These are phyloP conservation scores for Pythium insidiosum DNA, from an alignment of 352 stramenopile genomes.

Conservation along the genomic window DNA sequence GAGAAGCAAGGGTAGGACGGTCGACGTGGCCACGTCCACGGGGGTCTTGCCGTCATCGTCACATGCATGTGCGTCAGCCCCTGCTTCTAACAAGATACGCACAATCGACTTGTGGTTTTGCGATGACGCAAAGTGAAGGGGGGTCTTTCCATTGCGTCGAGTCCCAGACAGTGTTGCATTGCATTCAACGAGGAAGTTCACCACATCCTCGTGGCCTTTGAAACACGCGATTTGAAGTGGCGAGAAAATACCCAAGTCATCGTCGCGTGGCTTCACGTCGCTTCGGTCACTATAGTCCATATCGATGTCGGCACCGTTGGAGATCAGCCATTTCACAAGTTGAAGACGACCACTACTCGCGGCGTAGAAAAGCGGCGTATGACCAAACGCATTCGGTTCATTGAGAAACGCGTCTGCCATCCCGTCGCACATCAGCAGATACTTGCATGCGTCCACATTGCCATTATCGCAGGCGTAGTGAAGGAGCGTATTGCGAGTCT, in stretches of 20 bases:
- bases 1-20: constrained; percentile 38
- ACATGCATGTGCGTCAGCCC: constrained; percentile 52
- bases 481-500: constrained; percentile 66
- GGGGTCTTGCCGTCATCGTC: constrained; percentile 53
- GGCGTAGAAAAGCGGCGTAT: constrained; percentile 76
- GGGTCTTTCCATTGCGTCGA: constrained; percentile 59
- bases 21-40: constrained; percentile 44
- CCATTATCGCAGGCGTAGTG: constrained; percentile 80
- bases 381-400: constrained; percentile 64
- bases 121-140: constrained; percentile 58
- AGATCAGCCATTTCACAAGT: constrained; percentile 83
- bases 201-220: constrained; percentile 53
- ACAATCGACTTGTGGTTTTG: constrained; percentile 56
- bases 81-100: constrained; percentile 59
- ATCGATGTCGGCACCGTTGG: constrained; percentile 77
- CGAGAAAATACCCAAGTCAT: constrained; percentile 65
- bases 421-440: constrained; percentile 62
- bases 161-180: constrained; percentile 68
- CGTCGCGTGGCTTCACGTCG: constrained; percentile 37
- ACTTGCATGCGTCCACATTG: constrained; percentile 79
- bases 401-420: constrained; percentile 56
- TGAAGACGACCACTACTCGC: constrained; percentile 57
- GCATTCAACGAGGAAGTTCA: constrained; percentile 78
- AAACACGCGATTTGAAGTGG: constrained; percentile 74
- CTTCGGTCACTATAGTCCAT: constrained; percentile 64